Conservation (phyloP, 805 yeast species). For the Tetrapisispora pingtungensis region DNA sequence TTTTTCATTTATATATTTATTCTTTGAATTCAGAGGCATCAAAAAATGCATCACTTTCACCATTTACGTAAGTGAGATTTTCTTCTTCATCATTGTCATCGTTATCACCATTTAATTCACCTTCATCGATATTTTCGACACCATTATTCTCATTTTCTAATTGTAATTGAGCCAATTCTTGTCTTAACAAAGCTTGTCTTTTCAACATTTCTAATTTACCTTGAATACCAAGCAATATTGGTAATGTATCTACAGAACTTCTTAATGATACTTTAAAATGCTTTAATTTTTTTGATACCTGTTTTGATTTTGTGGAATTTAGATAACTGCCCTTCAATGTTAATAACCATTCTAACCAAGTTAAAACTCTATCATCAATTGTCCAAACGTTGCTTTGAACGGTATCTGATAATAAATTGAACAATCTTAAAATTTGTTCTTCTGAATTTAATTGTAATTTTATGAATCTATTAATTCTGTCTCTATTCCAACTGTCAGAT, state of each 20-base stretch:
- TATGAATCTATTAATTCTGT: conserved; percentile 24
- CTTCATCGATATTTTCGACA: conserved; percentile 23
- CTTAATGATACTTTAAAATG: conserved; percentile 48
- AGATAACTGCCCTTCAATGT: conserved; percentile 46
- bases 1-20: conserved; percentile 3
- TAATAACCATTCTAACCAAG: conserved; percentile 77
- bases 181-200: conserved; percentile 65
- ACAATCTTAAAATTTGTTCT: conserved; percentile 33
- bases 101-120: conserved; percentile 30
- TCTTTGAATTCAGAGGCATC: conserved; percentile 29
- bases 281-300: conserved; percentile 36
- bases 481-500: conserved; percentile 22
- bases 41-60: conserved; percentile 38
- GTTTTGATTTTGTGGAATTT: conserved; percentile 25
- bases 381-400: conserved; percentile 32
- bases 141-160: conserved; percentile 25
- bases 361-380: conserved; percentile 23
- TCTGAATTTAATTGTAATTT: conserved; percentile 33
- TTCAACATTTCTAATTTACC: conserved; percentile 74
- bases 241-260: conserved; percentile 49
- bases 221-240: conserved; percentile 66
- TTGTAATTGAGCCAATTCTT: conserved; percentile 34
- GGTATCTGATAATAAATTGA: conserved; percentile 38
- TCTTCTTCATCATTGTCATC: conserved; percentile 29
- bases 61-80: conserved; percentile 30